Conservation (phyloP, 129 eudicot genomes). For the Tanacetum coccineum region DNA sequence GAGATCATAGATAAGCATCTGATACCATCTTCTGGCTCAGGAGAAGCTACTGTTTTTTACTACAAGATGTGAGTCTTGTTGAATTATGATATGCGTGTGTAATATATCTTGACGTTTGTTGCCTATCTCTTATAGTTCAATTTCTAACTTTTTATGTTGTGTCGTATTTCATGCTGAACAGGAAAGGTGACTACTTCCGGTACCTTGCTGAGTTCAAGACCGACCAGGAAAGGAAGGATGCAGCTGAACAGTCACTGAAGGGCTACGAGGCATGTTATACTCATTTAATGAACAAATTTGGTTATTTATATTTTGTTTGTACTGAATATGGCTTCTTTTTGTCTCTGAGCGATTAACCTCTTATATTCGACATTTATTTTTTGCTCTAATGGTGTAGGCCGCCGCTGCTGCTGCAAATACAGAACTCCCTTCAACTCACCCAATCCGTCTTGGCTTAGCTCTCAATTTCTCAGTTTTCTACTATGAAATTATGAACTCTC, state of each 20-base stretch:
- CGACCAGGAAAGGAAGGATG: slow-evolving; percentile 79
- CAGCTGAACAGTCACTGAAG: slow-evolving; percentile 82
- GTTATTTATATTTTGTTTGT: not conserved
- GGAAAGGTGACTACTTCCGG: slow-evolving; percentile 98
- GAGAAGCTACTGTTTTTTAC: slow-evolving; percentile 94
- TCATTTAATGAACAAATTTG: slow-evolving; percentile 2
- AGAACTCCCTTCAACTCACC: slow-evolving; percentile 96
- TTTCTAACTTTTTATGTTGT: slow-evolving; percentile 9
- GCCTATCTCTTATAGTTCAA: not conserved
- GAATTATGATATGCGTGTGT: not conserved
- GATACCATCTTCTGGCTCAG: slow-evolving; percentile 63
- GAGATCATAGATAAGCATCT: slow-evolving; percentile 81
- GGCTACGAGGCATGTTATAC: slow-evolving; percentile 80
- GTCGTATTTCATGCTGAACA: slow-evolving; percentile 24
- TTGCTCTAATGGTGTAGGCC: slow-evolving; percentile 41
- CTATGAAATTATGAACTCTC: slow-evolving; percentile 94
- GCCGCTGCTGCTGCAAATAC: slow-evolving; percentile 86
- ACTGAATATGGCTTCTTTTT: not conserved
- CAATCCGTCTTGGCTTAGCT: slow-evolving; percentile 97
- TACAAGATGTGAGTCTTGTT: slow-evolving; percentile 70
- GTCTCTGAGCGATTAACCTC: not conserved
- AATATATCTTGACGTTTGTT: not conserved
- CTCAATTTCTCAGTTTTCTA: slow-evolving; percentile 97
- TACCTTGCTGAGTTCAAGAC: slow-evolving; percentile 96
- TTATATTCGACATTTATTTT: slow-evolving; percentile 3